Evolutionary conservation across 148 eudicot species (phyloP), one percentile per base, ranked within the genome.

Genomic region (Spergularia marina): DNA sequence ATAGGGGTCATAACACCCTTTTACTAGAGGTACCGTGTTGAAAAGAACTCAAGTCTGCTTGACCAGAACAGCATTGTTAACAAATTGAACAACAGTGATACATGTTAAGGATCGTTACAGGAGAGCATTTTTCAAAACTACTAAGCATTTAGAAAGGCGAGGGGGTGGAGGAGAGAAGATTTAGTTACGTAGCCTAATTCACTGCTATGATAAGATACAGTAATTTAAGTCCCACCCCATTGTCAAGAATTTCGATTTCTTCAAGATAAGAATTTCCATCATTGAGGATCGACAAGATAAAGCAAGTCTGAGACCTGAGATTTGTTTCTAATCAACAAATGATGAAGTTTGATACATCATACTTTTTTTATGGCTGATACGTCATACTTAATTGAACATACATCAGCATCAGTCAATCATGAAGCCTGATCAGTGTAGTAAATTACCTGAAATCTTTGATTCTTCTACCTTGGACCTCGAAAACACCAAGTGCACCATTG

Each of bases 401-500:
- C 18, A 13, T 59, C 25, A 17, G 53, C 56, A 59, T 8, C 14
- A 5, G 16, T 20, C 16, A 47, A 34, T 7, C 40, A 59, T 21
- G 53, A 68, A 14, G 44, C 53, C 52, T 78, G 76, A 60, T 6
- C 52, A 47, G 41, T 23, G 78, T 39, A 63, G 67, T 55, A 70
- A 68, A 55, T 75, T 75, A 95, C 98, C 96, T 92, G 79, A 92
- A 95, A 77, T 95, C 99, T 74, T 91, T 90, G 72, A 95, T 92
- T 81, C 97, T 88, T 78, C 99, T 87, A 52, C 99, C 99, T 41
- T 92, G 96, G 58, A 95, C 99, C 90, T 95, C 99, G 81, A 95
- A 95, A 76, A 95, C 99, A 76, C 99, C 99, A 67, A 95, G 89
- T 66, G 99, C 99, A 57, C 99, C 99, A 84, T 95, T 95, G 70